These are phyloP conservation scores for Mycena epipterygia DNA, from an alignment of 768 basidiomycete species.

Conservation along the genomic window DNA sequence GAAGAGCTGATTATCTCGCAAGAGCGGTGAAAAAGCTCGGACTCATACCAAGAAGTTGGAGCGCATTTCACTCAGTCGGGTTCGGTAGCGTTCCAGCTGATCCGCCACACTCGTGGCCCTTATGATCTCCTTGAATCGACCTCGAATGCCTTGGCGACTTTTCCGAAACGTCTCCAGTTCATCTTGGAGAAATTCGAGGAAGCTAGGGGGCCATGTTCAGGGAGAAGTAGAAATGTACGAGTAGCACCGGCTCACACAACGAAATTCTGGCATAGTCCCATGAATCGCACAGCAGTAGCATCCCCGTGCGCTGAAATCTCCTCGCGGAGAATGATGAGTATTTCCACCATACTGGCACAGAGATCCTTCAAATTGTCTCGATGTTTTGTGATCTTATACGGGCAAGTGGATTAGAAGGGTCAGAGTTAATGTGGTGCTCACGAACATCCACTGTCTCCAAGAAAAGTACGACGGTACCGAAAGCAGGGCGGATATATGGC, in stretches of 20 bases:
- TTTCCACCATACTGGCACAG: slow-evolving; percentile 8
- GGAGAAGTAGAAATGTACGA: neutral
- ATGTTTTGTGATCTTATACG: slow-evolving; percentile 16
- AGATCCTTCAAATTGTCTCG: slow-evolving; percentile 10
- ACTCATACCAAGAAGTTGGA: slow-evolving; percentile 1
- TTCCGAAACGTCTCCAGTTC: neutral
- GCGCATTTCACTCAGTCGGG: neutral
- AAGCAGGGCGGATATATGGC: neutral
- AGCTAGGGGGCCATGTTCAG: neutral
- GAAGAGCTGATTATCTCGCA: neutral
- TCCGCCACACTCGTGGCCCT: neutral
- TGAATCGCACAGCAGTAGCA: neutral
- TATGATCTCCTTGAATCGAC: neutral
- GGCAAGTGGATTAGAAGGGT: neutral
- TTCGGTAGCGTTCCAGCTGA: neutral
- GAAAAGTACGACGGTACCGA: neutral
- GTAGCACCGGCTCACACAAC: neutral
- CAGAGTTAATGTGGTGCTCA: neutral
- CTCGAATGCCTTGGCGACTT: neutral
- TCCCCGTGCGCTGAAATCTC: neutral
- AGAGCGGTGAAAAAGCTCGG: neutral
- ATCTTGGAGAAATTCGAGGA: neutral
- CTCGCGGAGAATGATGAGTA: neutral
- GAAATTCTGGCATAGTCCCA: neutral
- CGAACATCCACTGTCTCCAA: slow-evolving; percentile 16